phyloP scores from a whole-genome alignment of 2,329 filamentous ascomycete genomes.

The Ophiostoma tasmaniense region DNA sequence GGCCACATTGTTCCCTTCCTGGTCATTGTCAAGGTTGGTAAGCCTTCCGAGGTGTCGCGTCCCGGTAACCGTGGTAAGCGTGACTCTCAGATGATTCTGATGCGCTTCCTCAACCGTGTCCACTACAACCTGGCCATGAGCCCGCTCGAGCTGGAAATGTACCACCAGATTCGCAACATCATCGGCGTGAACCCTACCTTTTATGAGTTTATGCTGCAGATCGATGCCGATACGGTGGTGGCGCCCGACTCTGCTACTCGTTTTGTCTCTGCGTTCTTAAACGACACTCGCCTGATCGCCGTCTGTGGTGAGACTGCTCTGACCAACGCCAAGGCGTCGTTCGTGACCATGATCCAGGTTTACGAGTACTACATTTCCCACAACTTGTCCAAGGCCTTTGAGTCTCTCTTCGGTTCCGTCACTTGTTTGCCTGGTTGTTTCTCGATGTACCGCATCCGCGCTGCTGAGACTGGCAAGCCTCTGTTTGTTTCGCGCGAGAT shows the following conservation, averaged over 20 bases:
- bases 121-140: slow-evolving; percentile 97
- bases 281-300: slow-evolving; percentile 88
- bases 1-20: slow-evolving; percentile 97
- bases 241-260: slow-evolving; percentile 82
- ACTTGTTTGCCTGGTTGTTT: slow-evolving; percentile 98
- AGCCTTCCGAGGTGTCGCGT: slow-evolving; percentile 92
- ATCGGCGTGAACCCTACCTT: slow-evolving; percentile 98
- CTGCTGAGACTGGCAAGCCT: slow-evolving; percentile 88
- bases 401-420: slow-evolving; percentile 93
- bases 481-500: slow-evolving; percentile 92
- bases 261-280: slow-evolving; percentile 82
- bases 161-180: slow-evolving; percentile 96
- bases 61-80: slow-evolving; percentile 97
- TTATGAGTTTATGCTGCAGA: slow-evolving; percentile 93
- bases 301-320: slow-evolving; percentile 91
- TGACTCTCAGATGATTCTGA: slow-evolving; percentile 96
- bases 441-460: slow-evolving; percentile 96
- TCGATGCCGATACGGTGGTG: slow-evolving; percentile 95
- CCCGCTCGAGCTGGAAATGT: slow-evolving; percentile 93
- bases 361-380: slow-evolving; percentile 99
- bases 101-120: slow-evolving; percentile 98
- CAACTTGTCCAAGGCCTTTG: slow-evolving; percentile 92
- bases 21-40: slow-evolving; percentile 94
- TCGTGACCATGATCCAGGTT: slow-evolving; percentile 98
- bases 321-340: slow-evolving; percentile 85